Conservation (phyloP, 176 grass and related monocot genomes). For the Raddia guianensis region DNA sequence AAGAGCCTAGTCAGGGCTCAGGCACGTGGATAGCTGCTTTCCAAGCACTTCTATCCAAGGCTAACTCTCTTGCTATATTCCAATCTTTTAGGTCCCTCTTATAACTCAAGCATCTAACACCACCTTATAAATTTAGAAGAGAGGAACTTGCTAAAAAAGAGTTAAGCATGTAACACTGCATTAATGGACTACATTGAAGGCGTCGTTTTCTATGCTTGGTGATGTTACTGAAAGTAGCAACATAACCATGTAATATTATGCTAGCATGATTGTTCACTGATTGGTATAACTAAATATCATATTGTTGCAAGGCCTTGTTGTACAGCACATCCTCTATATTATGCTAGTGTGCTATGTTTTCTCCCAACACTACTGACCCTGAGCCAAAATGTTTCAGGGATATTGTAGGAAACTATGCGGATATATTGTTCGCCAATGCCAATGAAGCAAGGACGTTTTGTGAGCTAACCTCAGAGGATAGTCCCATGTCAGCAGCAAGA, state of each 20-base stretch:
- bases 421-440: slow-evolving; percentile 81
- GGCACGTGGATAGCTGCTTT: no score
- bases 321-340: slow-evolving; percentile 1
- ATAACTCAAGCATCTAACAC: not conserved
- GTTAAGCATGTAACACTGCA: not conserved
- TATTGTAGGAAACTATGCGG: slow-evolving; percentile 78
- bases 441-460: slow-evolving; percentile 79
- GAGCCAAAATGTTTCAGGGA: slow-evolving; percentile 58
- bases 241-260: not conserved
- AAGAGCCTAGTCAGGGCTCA: no score
- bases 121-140: no score
- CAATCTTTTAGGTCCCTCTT: no score
- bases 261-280: slow-evolving; percentile 17
- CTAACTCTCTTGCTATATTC: no score
- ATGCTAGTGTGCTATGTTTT: not conserved
- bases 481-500: slow-evolving; percentile 61
- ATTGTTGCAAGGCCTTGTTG: not conserved
- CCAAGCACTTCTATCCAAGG: no score
- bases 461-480: slow-evolving; percentile 54
- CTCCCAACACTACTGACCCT: not conserved
- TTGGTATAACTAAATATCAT: not conserved
- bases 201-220: not conserved
- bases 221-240: slow-evolving; percentile 22
- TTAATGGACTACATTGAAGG: not conserved
- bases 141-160: no score